Conservation (phyloP, 2,329 filamentous ascomycete genomes). For the Clonostachys chloroleuca region DNA sequence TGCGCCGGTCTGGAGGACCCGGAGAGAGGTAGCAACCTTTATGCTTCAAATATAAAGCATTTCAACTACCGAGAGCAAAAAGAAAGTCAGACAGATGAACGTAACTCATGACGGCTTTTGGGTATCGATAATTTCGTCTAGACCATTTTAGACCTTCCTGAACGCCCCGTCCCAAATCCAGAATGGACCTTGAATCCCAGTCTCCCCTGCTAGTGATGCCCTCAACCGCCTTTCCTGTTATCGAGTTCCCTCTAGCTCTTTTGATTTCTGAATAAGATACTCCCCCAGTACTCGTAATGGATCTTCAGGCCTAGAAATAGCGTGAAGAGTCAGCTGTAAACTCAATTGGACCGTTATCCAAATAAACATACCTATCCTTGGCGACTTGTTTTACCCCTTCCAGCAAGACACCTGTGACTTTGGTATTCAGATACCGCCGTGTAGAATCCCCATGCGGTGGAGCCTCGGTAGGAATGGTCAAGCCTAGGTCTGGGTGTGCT, state of each 20-base stretch:
- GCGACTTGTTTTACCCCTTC: conserved; percentile 73
- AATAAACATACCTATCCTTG: conserved; percentile 61
- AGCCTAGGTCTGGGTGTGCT: conserved; percentile 47
- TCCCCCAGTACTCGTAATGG: conserved; percentile 67
- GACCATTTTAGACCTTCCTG: too few species aligned
- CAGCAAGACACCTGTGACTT: conserved; percentile 62
- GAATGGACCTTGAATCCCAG: not conserved
- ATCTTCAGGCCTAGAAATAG: conserved; percentile 51
- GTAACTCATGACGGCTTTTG: too few species aligned
- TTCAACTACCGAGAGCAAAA: too few species aligned
- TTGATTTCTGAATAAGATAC: conserved; percentile 64
- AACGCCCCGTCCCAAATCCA: too few species aligned
- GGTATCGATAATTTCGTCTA: too few species aligned
- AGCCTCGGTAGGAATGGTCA: conserved; percentile 54
- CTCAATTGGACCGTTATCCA: not conserved
- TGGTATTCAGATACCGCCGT: conserved; percentile 67
- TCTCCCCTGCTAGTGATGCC: not conserved
- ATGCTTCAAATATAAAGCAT: too few species aligned
- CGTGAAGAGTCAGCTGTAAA: not conserved
- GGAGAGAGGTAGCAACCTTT: too few species aligned
- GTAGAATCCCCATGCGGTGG: conserved; percentile 63
- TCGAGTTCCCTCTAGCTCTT: conserved; percentile 49
- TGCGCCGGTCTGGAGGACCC: conserved; percentile 18
- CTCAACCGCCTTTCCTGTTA: conserved; percentile 3
- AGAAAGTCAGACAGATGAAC: too few species aligned